These are phyloP conservation scores for Lithospermum erythrorhizon DNA, from an alignment of 257 asterid genomes.

Conservation along the genomic window DNA sequence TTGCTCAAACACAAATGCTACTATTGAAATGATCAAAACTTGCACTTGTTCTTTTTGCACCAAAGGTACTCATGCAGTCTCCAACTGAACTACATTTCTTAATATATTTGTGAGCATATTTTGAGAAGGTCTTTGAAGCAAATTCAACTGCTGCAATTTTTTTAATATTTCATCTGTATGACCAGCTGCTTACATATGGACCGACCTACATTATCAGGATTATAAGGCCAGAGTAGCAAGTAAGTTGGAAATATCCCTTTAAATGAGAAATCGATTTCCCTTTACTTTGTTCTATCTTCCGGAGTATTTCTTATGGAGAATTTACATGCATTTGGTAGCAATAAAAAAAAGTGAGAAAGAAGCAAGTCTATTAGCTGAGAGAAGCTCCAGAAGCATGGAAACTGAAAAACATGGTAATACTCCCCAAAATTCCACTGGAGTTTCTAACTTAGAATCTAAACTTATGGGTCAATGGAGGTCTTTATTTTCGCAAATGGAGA, in stretches of 20 bases:
- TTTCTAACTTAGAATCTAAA: constrained; percentile 37
- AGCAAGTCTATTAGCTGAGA: constrained; percentile 59
- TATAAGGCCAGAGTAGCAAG: constrained; percentile 64
- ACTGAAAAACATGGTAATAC: constrained; percentile 21
- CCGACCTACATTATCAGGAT: constrained; percentile 82
- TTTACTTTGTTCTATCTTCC: neutral
- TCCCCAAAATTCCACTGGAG: constrained; percentile 17
- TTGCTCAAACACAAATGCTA: constrained; percentile 22
- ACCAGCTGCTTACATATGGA: constrained; percentile 72
- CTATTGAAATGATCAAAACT: constrained; percentile 32
- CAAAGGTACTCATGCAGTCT: constrained; percentile 40
- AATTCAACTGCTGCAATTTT: neutral
- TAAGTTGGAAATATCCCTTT: constrained; percentile 15
- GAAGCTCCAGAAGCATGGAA: constrained; percentile 34
- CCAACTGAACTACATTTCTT: neutral
- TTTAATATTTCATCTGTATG: constrained; percentile 11
- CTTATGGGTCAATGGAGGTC: constrained; percentile 65
- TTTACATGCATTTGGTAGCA: constrained; percentile 26
- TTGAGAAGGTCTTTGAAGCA: constrained; percentile 1
- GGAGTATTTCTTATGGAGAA: constrained; percentile 4
- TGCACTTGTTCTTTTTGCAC: constrained; percentile 82
- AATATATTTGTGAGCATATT: constrained; percentile 6
- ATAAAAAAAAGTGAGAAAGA: constrained; percentile 64
- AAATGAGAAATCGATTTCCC: neutral
- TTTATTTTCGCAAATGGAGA: constrained; percentile 57